Evolutionary conservation across 768 basidiomycete species (phyloP).

Genomic region (Hemileccinum rubropunctum): DNA sequence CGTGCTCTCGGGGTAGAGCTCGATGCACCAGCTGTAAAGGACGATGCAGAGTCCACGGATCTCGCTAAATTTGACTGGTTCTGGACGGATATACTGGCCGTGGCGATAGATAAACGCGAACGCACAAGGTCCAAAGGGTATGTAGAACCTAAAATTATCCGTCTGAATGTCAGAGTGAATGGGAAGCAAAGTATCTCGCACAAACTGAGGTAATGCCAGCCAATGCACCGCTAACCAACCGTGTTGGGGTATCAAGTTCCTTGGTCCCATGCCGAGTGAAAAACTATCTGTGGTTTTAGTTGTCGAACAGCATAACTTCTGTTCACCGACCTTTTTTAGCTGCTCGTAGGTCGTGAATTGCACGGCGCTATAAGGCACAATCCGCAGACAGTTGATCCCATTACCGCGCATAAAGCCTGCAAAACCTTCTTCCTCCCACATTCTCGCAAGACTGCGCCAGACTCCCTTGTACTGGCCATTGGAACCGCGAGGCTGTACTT

Average conservation of each 20-base stretch:
- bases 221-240: slow-evolving; percentile 82
- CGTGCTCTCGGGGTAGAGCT: slow-evolving; percentile 26
- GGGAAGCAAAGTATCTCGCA: slow-evolving; percentile 39
- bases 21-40: slow-evolving; percentile 50
- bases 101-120: slow-evolving; percentile 89
- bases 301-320: slow-evolving; percentile 1
- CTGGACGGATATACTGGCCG: slow-evolving; percentile 63
- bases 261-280: slow-evolving; percentile 68
- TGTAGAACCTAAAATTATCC: slow-evolving; percentile 57
- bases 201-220: slow-evolving; percentile 96
- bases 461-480: slow-evolving; percentile 78
- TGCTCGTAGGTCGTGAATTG: slow-evolving; percentile 90
- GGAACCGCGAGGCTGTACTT: slow-evolving; percentile 76
- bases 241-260: slow-evolving; percentile 84
- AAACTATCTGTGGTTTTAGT: slow-evolving; percentile 46
- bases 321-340: slow-evolving; percentile 67
- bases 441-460: slow-evolving; percentile 75
- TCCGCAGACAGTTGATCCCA: slow-evolving; percentile 86
- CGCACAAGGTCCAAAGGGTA: slow-evolving; percentile 94
- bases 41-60: slow-evolving; percentile 27
- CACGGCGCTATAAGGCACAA: slow-evolving; percentile 89
- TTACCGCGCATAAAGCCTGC: slow-evolving; percentile 94
- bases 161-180: slow-evolving; percentile 8
- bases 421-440: slow-evolving; percentile 93
- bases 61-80: slow-evolving; percentile 20